phyloP scores from a whole-genome alignment of 139 green algal species.

The Diplosphaera chodatii region DNA sequence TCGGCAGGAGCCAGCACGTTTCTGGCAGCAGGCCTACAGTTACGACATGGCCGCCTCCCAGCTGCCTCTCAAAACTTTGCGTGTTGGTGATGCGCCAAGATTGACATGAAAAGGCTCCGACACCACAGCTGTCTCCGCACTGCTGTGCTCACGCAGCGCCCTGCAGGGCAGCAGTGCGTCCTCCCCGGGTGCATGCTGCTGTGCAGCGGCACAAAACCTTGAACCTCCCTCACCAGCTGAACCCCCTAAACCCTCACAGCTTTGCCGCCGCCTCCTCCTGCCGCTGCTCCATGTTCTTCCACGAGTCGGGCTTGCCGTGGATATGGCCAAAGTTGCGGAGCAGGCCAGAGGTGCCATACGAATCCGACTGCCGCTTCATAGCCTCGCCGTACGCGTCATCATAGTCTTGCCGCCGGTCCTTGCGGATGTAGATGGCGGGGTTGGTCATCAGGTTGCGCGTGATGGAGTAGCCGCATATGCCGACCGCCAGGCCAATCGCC shows the following conservation, averaged over 20 bases:
- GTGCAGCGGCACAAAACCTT: no score
- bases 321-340: neutral
- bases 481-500: neutral
- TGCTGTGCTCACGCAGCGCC: no score
- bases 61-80: no score
- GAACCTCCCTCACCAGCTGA: no score
- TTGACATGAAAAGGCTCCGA: no score
- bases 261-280: neutral
- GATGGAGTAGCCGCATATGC: neutral
- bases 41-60: no score
- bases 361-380: neutral
- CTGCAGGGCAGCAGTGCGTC: no score
- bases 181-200: no score
- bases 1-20: no score
- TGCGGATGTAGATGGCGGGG: neutral
- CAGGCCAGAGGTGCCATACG: neutral
- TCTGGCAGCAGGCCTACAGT: no score
- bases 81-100: no score
- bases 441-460: conserved; percentile 1
- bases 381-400: neutral
- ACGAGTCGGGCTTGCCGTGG: neutral
- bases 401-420: neutral
- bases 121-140: no score
- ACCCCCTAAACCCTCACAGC: neutral
- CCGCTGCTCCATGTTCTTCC: neutral